A percentile compares a stretch with the other conserved stretches of the same genome.
Conservation (phyloP, 228 moss, liverwort and hornwort species). For the Sphagnum fallax region DNA sequence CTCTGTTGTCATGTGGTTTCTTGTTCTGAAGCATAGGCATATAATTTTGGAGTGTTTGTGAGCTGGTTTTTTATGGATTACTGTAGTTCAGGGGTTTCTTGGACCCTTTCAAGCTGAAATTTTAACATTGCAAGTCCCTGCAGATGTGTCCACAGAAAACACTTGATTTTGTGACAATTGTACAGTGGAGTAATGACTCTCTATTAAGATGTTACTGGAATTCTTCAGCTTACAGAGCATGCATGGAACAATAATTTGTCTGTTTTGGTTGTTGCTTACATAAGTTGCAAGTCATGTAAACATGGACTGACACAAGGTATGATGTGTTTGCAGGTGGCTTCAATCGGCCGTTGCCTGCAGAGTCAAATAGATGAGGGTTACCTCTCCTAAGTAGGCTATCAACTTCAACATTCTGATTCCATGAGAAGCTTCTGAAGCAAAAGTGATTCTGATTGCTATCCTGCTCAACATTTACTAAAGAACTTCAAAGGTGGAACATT, state of each 20-base stretch:
- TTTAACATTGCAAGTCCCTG: background rate
- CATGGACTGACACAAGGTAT: background rate
- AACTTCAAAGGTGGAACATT: too few relatives aligned
- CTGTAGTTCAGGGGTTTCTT: background rate
- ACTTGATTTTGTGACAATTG: background rate
- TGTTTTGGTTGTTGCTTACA: background rate
- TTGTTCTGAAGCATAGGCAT: background rate
- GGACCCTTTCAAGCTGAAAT: background rate
- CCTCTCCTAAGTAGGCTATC: background rate
- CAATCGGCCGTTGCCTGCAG: slow-evolving; percentile 93
- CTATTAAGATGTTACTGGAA: too few relatives aligned
- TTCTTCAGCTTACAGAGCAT: too few relatives aligned
- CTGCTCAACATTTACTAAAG: too few relatives aligned
- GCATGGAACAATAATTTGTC: background rate
- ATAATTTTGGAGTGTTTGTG: background rate
- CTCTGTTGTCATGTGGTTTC: background rate
- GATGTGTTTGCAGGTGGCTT: slow-evolving; percentile 65
- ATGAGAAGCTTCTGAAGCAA: too few relatives aligned
- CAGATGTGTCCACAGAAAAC: background rate
- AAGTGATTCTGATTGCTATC: too few relatives aligned
- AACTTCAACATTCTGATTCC: too few relatives aligned
- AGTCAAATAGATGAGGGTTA: slow-evolving; percentile 77
- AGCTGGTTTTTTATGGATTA: background rate
- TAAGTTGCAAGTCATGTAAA: background rate
- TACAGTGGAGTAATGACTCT: too few relatives aligned